Base-by-base conservation (phyloP, 2,329 filamentous ascomycete species). In the Sphaerulina populicola region DNA sequence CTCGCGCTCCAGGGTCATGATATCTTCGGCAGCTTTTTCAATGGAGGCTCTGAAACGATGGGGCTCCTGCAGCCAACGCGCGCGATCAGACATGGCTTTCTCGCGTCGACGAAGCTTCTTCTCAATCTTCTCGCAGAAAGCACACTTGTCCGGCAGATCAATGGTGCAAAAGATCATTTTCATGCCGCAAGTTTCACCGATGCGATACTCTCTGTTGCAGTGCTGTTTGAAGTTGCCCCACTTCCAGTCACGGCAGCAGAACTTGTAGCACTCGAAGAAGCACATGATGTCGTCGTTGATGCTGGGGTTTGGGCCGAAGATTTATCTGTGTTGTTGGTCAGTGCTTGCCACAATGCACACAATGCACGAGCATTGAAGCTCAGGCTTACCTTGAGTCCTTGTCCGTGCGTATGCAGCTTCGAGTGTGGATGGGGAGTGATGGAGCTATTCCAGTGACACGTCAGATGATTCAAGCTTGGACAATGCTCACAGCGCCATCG, bases 151-250 rank as follows among this genome's bases (percentile, higher is more conserved):
- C 39, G 69, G 62, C 48, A 84, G 76, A 53, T 75, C 74, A 57
- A 80, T 76, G 23, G 87, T 90, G 61, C 81, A 74, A 74, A 86
- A 89, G 66, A 95, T 83, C 73, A 95, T 84, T 73, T 88, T 94
- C 74, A 94, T 86, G 56, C 91, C 91, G 72, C 91, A 97, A 35
- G 91, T 96, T 76, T 97, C 91, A 64, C 91, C 91, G 60, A 87
- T 95, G 59, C 91, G 86, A 74, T 94, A 94, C 70, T 96, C 91
- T 71, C 88, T 89, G 70, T 86, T 84, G 78, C 91, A 97, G 68
- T 94, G 90, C 70, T 90, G 81, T 60, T 86, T 83, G 75, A 96
- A 96, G 73, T 85, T 85, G 60, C 88, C 86, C 90, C 90, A 97
- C 71, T 89, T 88, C 84, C 86, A 95, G 77, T 88, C 91, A 65